Evolutionary conservation across 331 rosid genomes (phyloP).

Genomic region (Telfairia occidentalis): DNA sequence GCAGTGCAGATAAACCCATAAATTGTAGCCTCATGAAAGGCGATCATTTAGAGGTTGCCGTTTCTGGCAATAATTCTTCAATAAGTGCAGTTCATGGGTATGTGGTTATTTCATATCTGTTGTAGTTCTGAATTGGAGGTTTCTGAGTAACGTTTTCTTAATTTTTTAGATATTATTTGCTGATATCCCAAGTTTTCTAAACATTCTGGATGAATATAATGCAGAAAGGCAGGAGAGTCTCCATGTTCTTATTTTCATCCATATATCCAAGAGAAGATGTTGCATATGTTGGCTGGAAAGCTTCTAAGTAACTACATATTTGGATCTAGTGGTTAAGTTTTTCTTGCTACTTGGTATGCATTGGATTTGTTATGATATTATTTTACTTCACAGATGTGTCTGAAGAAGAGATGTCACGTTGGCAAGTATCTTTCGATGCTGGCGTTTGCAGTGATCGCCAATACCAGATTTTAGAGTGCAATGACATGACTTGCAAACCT

Average conservation of each 20-base stretch:
- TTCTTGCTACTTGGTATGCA: constrained; percentile 12
- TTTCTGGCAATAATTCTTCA: constrained; percentile 25
- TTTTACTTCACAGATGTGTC: constrained; percentile 34
- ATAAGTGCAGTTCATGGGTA: constrained; percentile 26
- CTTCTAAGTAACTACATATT: constrained; percentile 20
- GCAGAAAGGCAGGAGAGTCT: constrained; percentile 41
- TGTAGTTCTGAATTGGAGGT: constrained; percentile 39
- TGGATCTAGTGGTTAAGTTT: constrained; percentile 27
- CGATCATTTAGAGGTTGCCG: constrained; percentile 23
- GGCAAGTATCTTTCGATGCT: constrained; percentile 29
- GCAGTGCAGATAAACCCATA: constrained; percentile 26
- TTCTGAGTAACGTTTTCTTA: constrained; percentile 13
- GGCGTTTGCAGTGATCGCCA: constrained; percentile 40
- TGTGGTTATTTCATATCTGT: constrained; percentile 17
- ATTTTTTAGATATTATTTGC: background rate
- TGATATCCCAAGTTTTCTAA: constrained; percentile 4
- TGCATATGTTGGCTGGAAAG: constrained; percentile 34
- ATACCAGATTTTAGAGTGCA: constrained; percentile 26
- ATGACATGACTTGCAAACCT: constrained; percentile 23
- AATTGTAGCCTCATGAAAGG: constrained; percentile 23
- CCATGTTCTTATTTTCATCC: constrained; percentile 51
- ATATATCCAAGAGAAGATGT: constrained; percentile 30
- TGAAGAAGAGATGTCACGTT: constrained; percentile 27
- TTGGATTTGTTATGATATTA: constrained; percentile 21
- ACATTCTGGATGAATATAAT: constrained; percentile 14